These are phyloP conservation scores for Hypoxylon sp. DNA, from an alignment of 2,329 filamentous ascomycete genomes.

Conservation along the genomic window DNA sequence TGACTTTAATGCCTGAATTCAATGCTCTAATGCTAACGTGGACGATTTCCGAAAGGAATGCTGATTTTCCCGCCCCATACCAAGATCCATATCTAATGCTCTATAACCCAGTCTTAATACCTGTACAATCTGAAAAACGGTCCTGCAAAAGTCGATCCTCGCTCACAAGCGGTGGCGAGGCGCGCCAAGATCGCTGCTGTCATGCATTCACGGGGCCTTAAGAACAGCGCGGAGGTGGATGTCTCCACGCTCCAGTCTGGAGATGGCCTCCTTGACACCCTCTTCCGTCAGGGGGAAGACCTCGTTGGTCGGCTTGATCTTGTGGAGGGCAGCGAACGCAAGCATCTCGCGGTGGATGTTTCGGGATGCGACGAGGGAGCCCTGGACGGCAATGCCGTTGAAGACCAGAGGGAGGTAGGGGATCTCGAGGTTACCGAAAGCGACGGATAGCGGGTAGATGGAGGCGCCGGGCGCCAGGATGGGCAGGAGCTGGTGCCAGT, in stretches of 20 bases:
- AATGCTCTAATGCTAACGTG: neutral
- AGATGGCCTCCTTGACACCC: slow-evolving; percentile 52
- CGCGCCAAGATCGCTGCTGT: neutral
- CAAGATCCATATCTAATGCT: neutral
- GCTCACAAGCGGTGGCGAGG: neutral
- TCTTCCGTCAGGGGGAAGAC: slow-evolving; percentile 62
- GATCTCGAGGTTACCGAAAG: slow-evolving; percentile 62
- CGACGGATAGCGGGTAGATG: slow-evolving; percentile 65
- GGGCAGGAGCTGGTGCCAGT: slow-evolving; percentile 52
- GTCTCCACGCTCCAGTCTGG: slow-evolving; percentile 51
- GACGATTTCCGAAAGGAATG: neutral
- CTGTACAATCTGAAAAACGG: neutral
- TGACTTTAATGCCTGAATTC: neutral
- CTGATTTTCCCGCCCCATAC: slow-evolving; percentile 1
- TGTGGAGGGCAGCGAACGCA: slow-evolving; percentile 66
- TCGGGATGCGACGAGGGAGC: slow-evolving; percentile 64
- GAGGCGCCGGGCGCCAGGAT: slow-evolving; percentile 61
- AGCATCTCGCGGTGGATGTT: slow-evolving; percentile 67
- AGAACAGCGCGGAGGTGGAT: slow-evolving; percentile 52
- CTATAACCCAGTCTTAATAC: slow-evolving; percentile 1
- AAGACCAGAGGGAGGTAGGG: slow-evolving; percentile 65
- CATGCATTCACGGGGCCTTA: slow-evolving; percentile 19
- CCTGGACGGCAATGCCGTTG: slow-evolving; percentile 67
- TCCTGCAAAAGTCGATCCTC: neutral
- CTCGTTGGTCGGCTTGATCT: slow-evolving; percentile 65